Evolutionary conservation across 2,329 filamentous ascomycete genomes (phyloP).

Genomic region (Claviceps sp.): DNA sequence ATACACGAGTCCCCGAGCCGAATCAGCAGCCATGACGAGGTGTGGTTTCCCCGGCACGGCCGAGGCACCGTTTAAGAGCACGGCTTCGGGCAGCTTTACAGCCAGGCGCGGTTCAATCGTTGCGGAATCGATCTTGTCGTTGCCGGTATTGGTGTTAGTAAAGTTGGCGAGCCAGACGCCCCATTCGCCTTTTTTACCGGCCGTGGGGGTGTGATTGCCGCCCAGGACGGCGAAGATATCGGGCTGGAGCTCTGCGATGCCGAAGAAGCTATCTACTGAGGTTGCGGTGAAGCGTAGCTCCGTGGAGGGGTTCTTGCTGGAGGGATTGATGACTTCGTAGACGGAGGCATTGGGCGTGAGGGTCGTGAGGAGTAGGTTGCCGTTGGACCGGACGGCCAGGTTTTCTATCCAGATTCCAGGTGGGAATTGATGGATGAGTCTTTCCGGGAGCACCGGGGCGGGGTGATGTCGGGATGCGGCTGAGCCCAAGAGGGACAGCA

Average conservation of each 20-base stretch:
- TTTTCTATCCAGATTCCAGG: constrained; percentile 3
- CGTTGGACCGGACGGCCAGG: constrained; percentile 5
- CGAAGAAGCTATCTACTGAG: constrained; percentile 1
- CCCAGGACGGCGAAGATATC: constrained; percentile 5
- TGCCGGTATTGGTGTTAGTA: background rate
- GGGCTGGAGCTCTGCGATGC: constrained; percentile 1
- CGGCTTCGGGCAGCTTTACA: background rate
- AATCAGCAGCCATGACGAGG: constrained; percentile 10
- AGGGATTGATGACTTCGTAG: background rate
- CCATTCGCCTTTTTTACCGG: background rate
- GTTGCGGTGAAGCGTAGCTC: background rate
- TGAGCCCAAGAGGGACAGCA: background rate
- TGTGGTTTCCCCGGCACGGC: background rate
- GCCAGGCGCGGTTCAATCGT: background rate
- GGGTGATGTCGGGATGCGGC: background rate
- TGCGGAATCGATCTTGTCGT: too few relatives aligned
- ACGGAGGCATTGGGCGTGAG: constrained; percentile 1
- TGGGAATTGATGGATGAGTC: constrained; percentile 2
- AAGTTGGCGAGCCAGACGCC: background rate
- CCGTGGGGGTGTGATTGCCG: background rate
- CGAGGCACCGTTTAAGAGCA: background rate
- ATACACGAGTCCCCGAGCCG: constrained; percentile 12
- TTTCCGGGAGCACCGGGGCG: background rate
- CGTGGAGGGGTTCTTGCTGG: background rate
- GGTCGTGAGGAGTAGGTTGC: constrained; percentile 4